Conservation (phyloP, 176 grass and related monocot species). For the Canna indica region DNA sequence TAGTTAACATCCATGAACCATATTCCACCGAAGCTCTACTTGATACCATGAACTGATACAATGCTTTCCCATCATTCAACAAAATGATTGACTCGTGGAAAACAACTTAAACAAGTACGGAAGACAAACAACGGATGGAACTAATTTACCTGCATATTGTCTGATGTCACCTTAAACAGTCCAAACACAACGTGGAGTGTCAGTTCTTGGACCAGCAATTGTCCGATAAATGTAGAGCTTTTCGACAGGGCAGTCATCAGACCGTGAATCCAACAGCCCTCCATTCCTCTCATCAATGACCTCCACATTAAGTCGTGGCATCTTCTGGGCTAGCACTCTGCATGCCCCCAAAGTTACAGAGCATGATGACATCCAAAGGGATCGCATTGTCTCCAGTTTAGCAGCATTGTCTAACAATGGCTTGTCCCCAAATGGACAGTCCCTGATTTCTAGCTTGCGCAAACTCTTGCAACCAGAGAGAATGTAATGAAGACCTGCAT, state of each 20-base stretch:
- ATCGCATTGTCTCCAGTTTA: constrained; percentile 92
- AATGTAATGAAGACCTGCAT: constrained; percentile 53
- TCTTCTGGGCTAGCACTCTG: constrained; percentile 51
- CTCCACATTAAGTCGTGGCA: constrained; percentile 62
- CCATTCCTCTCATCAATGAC: constrained; percentile 43
- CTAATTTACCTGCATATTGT: no score
- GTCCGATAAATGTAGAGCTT: constrained; percentile 65
- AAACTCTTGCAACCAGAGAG: constrained; percentile 76
- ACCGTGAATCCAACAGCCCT: constrained; percentile 30
- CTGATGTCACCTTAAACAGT: constrained; percentile 24
- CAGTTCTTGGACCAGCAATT: constrained; percentile 44
- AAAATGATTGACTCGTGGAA: background rate
- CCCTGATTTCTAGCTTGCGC: constrained; percentile 76
- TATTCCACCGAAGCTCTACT: background rate
- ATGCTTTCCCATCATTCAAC: background rate
- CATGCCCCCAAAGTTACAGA: constrained; percentile 54
- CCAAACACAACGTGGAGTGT: constrained; percentile 49
- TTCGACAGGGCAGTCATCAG: constrained; percentile 40
- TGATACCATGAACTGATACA: background rate
- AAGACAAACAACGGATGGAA: background rate
- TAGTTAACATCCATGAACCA: background rate
- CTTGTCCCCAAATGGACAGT: constrained; percentile 66
- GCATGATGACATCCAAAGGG: constrained; percentile 89
- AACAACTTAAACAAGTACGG: background rate
- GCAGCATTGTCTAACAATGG: constrained; percentile 60